Base-by-base conservation (phyloP, 1,284 basidiomycete genomes). In the Entoloma clypeatum region DNA sequence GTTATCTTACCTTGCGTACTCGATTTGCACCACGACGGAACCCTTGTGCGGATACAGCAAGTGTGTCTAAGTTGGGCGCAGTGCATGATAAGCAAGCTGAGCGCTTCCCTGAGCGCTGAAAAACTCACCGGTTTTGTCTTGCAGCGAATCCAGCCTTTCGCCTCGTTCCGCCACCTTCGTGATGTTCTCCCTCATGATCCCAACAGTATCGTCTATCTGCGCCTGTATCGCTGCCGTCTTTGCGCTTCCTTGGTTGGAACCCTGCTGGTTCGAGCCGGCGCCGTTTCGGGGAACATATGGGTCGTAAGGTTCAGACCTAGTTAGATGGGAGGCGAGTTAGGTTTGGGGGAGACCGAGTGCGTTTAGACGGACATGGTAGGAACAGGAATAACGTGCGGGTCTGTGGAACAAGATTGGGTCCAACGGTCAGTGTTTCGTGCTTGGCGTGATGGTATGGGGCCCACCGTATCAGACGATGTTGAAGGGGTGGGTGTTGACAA, bases 111-210 rank as follows among this genome's bases (percentile, higher is more conserved):
- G 11, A 34, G 3, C 31, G 26, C 29, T 27, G 11, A 14, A 13
- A 17, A 7, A 74, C 86, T 56, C 57, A 94, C 94, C 93, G 38
- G 95, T 98, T 78, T 98, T 98, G 71, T 97, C 93, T 68, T 98
- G 95, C 53, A 98, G 71, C 41, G 87, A 86, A 62, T 98, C 93
- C 48, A 99, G 71, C 52, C 92, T 72, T 70, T 98, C 95, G 57
- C 94, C 94, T 60, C 95, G 75, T 72, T 98, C 93, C 16, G 92
- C 89, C 23, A 97, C 93, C 66, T 92, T 92, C 53, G 84, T 89
- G 57, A 98, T 97, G 69, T 98, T 99, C 57, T 97, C 92, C 59
- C 92, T 79, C 95, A 98, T 98, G 58, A 96, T 93, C 36, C 86
- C 90, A 47, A 95, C 91, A 24, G 92, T 96, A 59, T 91, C 86